Base-by-base conservation (phyloP, 139 green algal species). In the Mesostigma viride region DNA sequence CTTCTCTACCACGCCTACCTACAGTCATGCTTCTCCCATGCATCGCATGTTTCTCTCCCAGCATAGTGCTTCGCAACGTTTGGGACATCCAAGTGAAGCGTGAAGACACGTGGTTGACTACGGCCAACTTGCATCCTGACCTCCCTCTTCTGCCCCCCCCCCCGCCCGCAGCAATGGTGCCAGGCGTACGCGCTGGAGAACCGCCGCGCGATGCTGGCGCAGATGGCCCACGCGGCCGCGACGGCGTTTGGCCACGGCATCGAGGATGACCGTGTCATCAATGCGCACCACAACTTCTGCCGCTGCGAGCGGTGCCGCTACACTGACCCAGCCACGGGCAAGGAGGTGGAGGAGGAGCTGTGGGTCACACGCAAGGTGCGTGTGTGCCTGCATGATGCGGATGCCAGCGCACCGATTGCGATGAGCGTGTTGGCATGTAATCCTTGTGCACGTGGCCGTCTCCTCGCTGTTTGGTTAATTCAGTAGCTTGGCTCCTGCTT, bases 201-300 rank as follows among this genome's bases (percentile, higher is more conserved):
- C 22, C 36, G 75, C 24, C 31, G 24, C 17, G 59, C 71, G 46
- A 81, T 81, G 75, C 51, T 69, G 44, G 66, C 72, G 14, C 60
- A 72, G 1, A 68, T 81, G 75, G 48, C 70, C 14, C 62, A 67
- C 20, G 48, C 35, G 2, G 47, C 76, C 0, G 53, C 61, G 11
- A 47, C 71, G 27, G 70, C 77, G 27, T 72, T 59, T 17, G 34
- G 46, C 26, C 30, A 30, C 22, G 32, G n/a, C 0, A 65, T 65
- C 20, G 66, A 78, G n/a, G 53, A 66, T 31, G 2, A 64, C 2
- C 31, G 47, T 8, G 27, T 46, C 17, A 56, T 81, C 65, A 81
- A 81, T 60, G 76, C 73, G 58, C 74, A 80, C 40, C 74, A 80
- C 69, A 75, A 75, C 36, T 79, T 70, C 67, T 79, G 73, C 68